phyloP scores from a whole-genome alignment of 2,329 filamentous ascomycete genomes.

The Leptographium lundbergii region DNA sequence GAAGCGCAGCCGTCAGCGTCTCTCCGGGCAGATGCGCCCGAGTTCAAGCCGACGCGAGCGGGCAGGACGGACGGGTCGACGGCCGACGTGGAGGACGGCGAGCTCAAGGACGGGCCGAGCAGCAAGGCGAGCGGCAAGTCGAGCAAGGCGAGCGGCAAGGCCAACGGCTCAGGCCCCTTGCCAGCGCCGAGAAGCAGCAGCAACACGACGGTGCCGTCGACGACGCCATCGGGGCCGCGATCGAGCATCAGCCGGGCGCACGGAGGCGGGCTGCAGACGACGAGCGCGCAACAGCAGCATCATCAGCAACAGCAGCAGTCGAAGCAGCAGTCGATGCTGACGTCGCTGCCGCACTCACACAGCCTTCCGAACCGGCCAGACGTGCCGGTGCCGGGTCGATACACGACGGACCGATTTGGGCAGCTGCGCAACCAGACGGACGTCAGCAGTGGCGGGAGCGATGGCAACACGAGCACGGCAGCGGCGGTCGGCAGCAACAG shows the following conservation, averaged over 20 bases:
- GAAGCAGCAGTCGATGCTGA: slow-evolving; percentile 21
- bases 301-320: neutral
- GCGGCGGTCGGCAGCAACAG: neutral
- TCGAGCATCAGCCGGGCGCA: slow-evolving; percentile 3
- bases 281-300: slow-evolving; percentile 13
- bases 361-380: slow-evolving; percentile 19
- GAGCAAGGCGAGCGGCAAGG: slow-evolving; percentile 1
- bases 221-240: neutral
- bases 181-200: neutral
- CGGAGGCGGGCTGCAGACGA: slow-evolving; percentile 10
- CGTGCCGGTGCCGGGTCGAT: slow-evolving; percentile 12
- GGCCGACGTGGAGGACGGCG: slow-evolving; percentile 57
- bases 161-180: neutral
- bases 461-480: neutral
- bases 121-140: neutral
- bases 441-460: neutral
- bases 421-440: slow-evolving; percentile 8
- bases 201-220: neutral
- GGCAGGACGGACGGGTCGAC: slow-evolving; percentile 7
- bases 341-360: slow-evolving; percentile 16
- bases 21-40: slow-evolving; percentile 44
- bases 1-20: slow-evolving; percentile 17
- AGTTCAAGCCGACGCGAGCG: slow-evolving; percentile 45
- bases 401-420: slow-evolving; percentile 14
- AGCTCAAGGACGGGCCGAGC: slow-evolving; percentile 44